Evolutionary conservation across 1,139 yeast genomes (phyloP).

Genomic region (Yamadazyma atmosphaerica): DNA sequence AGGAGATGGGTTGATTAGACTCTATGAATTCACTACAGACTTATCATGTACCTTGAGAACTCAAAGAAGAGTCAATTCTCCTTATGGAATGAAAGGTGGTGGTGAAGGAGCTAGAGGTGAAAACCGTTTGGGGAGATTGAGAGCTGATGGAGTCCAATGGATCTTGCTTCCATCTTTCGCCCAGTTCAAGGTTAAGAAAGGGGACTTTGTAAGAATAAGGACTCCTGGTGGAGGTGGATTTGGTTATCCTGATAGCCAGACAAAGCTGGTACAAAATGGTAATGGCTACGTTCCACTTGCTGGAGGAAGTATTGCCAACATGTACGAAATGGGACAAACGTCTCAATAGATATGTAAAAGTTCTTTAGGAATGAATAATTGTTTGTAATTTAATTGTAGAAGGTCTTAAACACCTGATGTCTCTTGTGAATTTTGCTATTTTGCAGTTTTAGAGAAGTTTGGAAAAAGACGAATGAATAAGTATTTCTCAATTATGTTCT

Average conservation of each 20-base stretch:
- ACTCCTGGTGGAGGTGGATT: constrained; percentile 61
- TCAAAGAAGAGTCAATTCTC: constrained; percentile 21
- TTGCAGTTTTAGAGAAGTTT: too few relatives aligned
- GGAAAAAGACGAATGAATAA: too few relatives aligned
- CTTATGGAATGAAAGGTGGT: constrained; percentile 23
- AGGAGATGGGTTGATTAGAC: constrained; percentile 28
- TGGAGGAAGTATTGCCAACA: constrained; percentile 24
- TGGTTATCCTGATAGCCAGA: constrained; percentile 23
- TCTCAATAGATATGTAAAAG: constrained; percentile 19
- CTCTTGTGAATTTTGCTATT: too few relatives aligned
- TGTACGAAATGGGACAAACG: constrained; percentile 20
- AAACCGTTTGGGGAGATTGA: constrained; percentile 50
- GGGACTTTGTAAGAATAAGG: constrained; percentile 42
- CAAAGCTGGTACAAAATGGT: constrained; percentile 4
- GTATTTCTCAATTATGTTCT: too few relatives aligned
- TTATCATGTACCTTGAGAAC: constrained; percentile 20
- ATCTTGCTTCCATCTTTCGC: constrained; percentile 20
- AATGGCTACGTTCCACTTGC: constrained; percentile 15
- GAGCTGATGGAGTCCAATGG: constrained; percentile 22
- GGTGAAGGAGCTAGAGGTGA: constrained; percentile 56
- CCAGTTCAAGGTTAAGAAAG: constrained; percentile 23
- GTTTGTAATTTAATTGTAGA: too few relatives aligned
- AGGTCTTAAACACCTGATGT: too few relatives aligned
- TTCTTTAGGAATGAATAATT: too few relatives aligned
- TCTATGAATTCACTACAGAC: constrained; percentile 19